These are phyloP conservation scores for Fusarium sp. DNA, from an alignment of 2,329 filamentous ascomycete genomes.

Conservation along the genomic window DNA sequence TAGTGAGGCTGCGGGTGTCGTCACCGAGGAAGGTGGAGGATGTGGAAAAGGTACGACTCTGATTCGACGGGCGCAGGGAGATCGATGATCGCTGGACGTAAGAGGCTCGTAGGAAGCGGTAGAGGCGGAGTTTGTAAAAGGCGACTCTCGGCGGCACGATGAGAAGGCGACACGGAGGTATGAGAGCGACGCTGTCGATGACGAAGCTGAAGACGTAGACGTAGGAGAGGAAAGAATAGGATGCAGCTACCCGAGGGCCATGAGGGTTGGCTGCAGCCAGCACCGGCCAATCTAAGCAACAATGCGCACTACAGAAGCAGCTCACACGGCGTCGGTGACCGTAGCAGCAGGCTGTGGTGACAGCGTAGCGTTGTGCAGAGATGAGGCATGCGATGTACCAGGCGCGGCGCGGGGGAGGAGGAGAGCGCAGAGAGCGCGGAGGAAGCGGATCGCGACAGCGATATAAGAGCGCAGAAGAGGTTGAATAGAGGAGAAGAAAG, in stretches of 20 bases:
- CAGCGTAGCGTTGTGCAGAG: constrained; percentile 53
- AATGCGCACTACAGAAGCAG: constrained; percentile 43
- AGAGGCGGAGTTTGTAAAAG: constrained; percentile 19
- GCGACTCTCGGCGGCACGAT: constrained; percentile 31
- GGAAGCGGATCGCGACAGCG: constrained; percentile 31
- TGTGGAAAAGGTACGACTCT: constrained; percentile 32
- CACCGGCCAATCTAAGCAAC: constrained; percentile 37
- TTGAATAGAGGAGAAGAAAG: background rate
- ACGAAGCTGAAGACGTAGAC: constrained; percentile 6
- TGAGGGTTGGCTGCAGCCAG: constrained; percentile 46
- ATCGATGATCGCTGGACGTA: constrained; percentile 37
- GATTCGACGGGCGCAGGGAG: constrained; percentile 35
- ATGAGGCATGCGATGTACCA: constrained; percentile 53
- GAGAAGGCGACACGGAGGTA: constrained; percentile 27
- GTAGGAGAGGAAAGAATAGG: constrained; percentile 31
- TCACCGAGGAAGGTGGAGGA: constrained; percentile 34
- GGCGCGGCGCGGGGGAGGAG: constrained; percentile 40
- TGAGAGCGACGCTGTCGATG: constrained; percentile 26
- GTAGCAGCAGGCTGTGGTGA: constrained; percentile 45
- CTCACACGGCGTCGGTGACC: constrained; percentile 46
- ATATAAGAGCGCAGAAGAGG: background rate
- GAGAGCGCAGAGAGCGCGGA: constrained; percentile 37
- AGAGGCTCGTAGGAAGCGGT: constrained; percentile 16
- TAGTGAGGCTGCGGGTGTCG: constrained; percentile 43
- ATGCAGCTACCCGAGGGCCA: constrained; percentile 51